phyloP scores from a whole-genome alignment of 2,329 filamentous ascomycete genomes.

The Kalaharituber pfeilii region DNA sequence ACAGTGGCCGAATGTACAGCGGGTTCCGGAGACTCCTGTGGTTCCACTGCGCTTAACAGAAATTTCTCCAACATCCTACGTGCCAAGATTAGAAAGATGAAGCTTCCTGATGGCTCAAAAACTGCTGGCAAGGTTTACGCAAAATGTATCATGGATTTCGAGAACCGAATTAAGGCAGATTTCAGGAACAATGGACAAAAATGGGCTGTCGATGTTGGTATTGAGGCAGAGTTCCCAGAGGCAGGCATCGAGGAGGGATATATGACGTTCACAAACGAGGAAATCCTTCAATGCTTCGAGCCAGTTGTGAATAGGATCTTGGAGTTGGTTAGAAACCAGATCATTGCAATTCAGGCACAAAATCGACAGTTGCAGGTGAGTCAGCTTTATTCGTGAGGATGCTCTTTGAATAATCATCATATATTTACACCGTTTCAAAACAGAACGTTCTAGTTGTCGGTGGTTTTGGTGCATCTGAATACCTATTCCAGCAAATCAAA shows the following conservation, averaged over 20 bases:
- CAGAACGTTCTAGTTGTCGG: conserved; percentile 89
- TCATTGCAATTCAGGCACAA: conserved; percentile 96
- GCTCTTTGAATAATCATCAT: background rate
- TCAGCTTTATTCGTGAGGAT: conserved; percentile 14
- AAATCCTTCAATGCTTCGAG: conserved; percentile 97
- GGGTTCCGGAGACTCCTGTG: conserved; percentile 91
- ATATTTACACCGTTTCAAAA: conserved; percentile 1
- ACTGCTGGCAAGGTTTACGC: conserved; percentile 96
- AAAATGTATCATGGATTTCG: conserved; percentile 99
- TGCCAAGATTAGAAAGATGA: conserved; percentile 98
- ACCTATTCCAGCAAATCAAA: conserved; percentile 98
- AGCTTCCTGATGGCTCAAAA: conserved; percentile 87
- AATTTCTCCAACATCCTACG: conserved; percentile 97
- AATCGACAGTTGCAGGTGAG: conserved; percentile 69
- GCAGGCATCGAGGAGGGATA: conserved; percentile 97
- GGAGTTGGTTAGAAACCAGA: conserved; percentile 91
- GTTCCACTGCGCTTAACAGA: conserved; percentile 91
- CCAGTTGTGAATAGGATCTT: conserved; percentile 94
- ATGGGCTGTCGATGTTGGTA: conserved; percentile 96
- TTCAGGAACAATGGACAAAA: conserved; percentile 99
- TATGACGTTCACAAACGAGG: conserved; percentile 99
- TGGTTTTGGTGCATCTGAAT: conserved; percentile 95
- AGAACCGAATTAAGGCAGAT: conserved; percentile 98
- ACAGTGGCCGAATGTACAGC: conserved; percentile 94
- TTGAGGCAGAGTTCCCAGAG: conserved; percentile 94